Percentiles rank a stretch among this genome's conserved stretches.
phyloP scores from a whole-genome alignment of 2,329 filamentous ascomycete genomes.

The Trichophyton equinum region DNA sequence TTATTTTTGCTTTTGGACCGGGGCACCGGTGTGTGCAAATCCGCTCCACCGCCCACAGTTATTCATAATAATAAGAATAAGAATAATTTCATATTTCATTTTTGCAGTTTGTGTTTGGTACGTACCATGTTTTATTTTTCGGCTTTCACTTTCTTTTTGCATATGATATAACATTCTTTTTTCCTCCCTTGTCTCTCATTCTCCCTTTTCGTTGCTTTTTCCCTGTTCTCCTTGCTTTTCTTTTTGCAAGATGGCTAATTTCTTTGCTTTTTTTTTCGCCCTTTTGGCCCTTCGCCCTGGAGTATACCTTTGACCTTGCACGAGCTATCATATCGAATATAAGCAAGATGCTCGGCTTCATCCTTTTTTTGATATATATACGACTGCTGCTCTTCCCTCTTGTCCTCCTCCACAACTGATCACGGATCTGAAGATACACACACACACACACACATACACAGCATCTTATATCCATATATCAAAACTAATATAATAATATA shows the following conservation, averaged over 20 bases:
- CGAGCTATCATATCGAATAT: not conserved
- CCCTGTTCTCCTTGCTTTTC: not conserved
- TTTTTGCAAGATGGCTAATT: not conserved
- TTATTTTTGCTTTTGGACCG: conserved; percentile 1
- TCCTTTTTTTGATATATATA: not conserved
- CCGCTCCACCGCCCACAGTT: not conserved
- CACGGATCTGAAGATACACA: too few species aligned
- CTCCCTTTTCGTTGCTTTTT: not conserved
- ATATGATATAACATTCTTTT: conserved; percentile 3
- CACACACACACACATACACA: too few species aligned
- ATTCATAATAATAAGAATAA: too few species aligned
- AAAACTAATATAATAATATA: not conserved
- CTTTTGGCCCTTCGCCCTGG: not conserved
- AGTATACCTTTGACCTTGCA: not conserved
- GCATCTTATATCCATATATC: too few species aligned
- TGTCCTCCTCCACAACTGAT: not conserved
- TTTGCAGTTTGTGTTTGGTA: not conserved
- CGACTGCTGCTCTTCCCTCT: not conserved
- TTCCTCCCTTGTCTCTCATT: not conserved
- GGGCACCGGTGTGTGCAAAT: not conserved
- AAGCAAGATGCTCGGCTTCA: not conserved
- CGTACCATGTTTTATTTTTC: not conserved
- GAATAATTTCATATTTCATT: not conserved
- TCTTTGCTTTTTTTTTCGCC: not conserved
- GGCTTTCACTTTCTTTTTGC: not conserved